phyloP scores from a whole-genome alignment of 2,329 filamentous ascomycete genomes.

The Epichloe brachyelytri region DNA sequence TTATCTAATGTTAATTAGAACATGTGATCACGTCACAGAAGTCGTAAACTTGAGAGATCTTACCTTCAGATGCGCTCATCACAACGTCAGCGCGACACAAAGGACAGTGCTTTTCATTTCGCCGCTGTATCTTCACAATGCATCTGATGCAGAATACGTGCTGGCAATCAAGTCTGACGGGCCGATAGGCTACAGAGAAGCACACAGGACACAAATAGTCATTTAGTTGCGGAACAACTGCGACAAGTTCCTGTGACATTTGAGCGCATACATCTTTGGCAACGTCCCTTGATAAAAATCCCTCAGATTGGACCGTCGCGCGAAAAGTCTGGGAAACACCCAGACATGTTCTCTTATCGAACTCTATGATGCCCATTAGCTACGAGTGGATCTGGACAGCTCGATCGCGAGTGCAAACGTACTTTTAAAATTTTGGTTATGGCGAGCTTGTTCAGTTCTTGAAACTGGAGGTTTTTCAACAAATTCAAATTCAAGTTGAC shows the following conservation, averaged over 20 bases:
- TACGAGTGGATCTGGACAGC: background rate
- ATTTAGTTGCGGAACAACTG: slow-evolving; percentile 66
- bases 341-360: slow-evolving; percentile 73
- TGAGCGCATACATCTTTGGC: slow-evolving; percentile 65
- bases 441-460: slow-evolving; percentile 69
- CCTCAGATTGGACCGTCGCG: slow-evolving; percentile 41
- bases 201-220: slow-evolving; percentile 78
- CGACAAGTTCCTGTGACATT: slow-evolving; percentile 59
- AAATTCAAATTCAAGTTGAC: slow-evolving; percentile 60
- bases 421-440: slow-evolving; percentile 76
- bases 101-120: slow-evolving; percentile 56
- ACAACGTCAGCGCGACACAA: slow-evolving; percentile 63
- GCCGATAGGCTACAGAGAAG: slow-evolving; percentile 66
- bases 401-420: slow-evolving; percentile 14
- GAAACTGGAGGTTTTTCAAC: slow-evolving; percentile 71
- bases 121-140: slow-evolving; percentile 65
- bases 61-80: slow-evolving; percentile 53
- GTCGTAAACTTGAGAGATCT: slow-evolving; percentile 12
- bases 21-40: background rate
- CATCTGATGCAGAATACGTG: slow-evolving; percentile 80
- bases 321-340: slow-evolving; percentile 53
- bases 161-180: slow-evolving; percentile 60
- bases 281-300: slow-evolving; percentile 52
- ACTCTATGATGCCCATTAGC: slow-evolving; percentile 38
- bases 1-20: slow-evolving; percentile 34